These are phyloP conservation scores for Terana coerulea DNA, from an alignment of 768 basidiomycete species.

Conservation along the genomic window DNA sequence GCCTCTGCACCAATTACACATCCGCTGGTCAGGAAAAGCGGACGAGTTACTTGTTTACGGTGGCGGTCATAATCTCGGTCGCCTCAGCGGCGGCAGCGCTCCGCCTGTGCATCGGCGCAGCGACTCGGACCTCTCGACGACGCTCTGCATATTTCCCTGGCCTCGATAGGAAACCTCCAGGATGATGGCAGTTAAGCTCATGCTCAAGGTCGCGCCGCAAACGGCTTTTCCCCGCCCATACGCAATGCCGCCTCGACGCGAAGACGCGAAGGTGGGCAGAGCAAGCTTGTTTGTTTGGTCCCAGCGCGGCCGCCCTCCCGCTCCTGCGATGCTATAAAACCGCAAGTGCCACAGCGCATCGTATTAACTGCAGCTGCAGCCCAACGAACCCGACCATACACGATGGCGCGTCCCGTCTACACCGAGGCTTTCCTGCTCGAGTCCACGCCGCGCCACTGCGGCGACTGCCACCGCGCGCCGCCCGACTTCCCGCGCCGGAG, in stretches of 20 bases:
- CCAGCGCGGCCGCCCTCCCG: background rate
- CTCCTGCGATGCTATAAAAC: background rate
- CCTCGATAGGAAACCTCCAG: background rate
- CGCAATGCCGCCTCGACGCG: background rate
- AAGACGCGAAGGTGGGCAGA: background rate
- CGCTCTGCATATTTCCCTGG: background rate
- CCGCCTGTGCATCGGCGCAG: too few relatives aligned
- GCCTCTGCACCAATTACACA: too few relatives aligned
- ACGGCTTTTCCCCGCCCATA: background rate
- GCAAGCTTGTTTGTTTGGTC: conserved; percentile 16
- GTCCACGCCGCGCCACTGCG: background rate
- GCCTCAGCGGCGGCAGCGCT: conserved; percentile 9
- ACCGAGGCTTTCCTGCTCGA: background rate
- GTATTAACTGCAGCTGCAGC: background rate
- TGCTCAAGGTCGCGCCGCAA: background rate
- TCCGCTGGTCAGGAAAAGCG: too few relatives aligned
- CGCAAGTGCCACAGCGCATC: background rate
- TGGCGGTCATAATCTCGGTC: conserved; percentile 1
- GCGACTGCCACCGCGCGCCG: background rate
- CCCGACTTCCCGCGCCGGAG: background rate
- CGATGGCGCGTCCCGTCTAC: conserved; percentile 4
- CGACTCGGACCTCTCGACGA: too few relatives aligned
- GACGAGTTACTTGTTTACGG: too few relatives aligned
- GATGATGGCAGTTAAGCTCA: conserved; percentile 13
- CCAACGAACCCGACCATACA: background rate